Conservation (phyloP, 805 yeast species). For the Cyberlindnera meyerae region DNA sequence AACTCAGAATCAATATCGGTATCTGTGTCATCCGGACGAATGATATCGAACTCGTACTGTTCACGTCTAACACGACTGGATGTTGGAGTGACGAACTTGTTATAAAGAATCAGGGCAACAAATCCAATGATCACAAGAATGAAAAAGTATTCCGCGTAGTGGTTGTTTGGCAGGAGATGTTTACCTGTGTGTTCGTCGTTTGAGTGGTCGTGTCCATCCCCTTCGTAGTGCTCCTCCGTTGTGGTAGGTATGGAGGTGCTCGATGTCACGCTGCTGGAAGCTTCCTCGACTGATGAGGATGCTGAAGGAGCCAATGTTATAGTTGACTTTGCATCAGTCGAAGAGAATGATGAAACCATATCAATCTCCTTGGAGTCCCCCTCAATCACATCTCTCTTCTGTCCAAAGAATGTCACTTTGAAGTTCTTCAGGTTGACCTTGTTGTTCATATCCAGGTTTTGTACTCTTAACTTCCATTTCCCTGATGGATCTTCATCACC, state of each 20-base stretch:
- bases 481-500: conserved; percentile 84
- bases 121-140: conserved; percentile 58
- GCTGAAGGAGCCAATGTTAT: conserved; percentile 2
- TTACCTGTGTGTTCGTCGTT: conserved; percentile 34
- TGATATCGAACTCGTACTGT: conserved; percentile 29
- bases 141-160: conserved; percentile 58
- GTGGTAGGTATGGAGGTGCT: conserved; percentile 7
- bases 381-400: conserved; percentile 46
- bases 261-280: conserved; percentile 16
- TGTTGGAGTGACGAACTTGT: conserved; percentile 35
- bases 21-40: conserved; percentile 52
- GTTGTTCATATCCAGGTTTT: conserved; percentile 36
- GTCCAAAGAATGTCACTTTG: conserved; percentile 80
- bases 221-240: conserved; percentile 9
- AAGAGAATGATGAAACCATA: background rate
- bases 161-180: conserved; percentile 34
- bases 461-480: conserved; percentile 71
- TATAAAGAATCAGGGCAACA: conserved; percentile 38
- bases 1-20: conserved; percentile 64
- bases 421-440: conserved; percentile 51
- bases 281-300: conserved; percentile 1
- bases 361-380: conserved; percentile 29
- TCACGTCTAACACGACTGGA: conserved; percentile 33
- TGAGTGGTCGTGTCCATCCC: conserved; percentile 26
- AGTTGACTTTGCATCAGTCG: conserved; percentile 3